Base-by-base conservation (phyloP, 306 rosid genomes). In the Cucumis sativus region DNA sequence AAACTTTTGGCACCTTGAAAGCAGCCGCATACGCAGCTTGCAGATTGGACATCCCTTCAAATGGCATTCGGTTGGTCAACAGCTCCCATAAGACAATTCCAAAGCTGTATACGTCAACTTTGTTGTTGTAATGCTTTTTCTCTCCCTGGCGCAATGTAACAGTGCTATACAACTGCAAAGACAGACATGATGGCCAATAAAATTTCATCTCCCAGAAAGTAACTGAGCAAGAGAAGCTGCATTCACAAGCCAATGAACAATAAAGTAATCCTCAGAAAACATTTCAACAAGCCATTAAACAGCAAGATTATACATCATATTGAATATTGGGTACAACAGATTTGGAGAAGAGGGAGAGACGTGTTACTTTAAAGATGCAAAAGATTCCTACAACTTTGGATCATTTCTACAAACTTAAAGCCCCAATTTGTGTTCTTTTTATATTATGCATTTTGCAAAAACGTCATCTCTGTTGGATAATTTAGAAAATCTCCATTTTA, bases 21-120 rank as follows among this genome's bases (percentile, higher is more conserved):
- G 99, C 99, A 82, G 98, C 98, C 71, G 97, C 97, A 83, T 95
- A 95, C 47, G 98, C 98, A 71, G 99, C 99, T 85, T 95, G 99
- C 85, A 95, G 86, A 88, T 95, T 95, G 49, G 99, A 95, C 99
- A 95, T 95, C 85, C 99, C 99, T 82, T 95, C 99, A 74, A 95
- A 95, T 17, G 99, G 99, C 99, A 95, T 90, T 64, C 99, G 97
- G 76, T 95, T 95, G 65, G 99, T 95, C 85, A 95, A 80, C 58
- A 95, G 84, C 84, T 95, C 99, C 99, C 99, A 95, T 65, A 95
- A 82, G 82, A 95, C 99, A 74, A 95, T 89, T 66, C 99, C 99
- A 83, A 95, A 95, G 88, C 99, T 95, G 82, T 95, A 95, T 75
- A 95, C 99, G 57, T 95, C 99, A 70, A 95, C 99, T 84, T 86